A percentile compares a stretch with the other conserved stretches of the same genome.
Conservation (phyloP, 2,329 filamentous ascomycete genomes). For the Myriosclerotinia curreyana region DNA sequence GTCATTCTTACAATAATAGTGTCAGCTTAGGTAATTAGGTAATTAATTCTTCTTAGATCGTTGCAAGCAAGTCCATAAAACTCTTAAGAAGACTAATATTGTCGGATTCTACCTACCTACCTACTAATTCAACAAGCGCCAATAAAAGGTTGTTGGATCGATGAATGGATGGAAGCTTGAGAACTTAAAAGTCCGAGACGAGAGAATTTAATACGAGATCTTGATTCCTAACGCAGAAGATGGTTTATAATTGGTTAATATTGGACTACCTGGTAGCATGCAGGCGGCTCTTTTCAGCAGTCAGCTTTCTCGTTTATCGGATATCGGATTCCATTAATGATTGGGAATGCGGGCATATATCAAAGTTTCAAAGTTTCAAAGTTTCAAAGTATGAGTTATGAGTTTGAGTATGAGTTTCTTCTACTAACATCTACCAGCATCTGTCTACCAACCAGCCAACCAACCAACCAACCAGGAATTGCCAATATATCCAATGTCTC, state of each 20-base stretch:
- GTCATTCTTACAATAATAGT: neutral
- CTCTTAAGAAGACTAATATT: neutral
- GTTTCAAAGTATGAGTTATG: no score
- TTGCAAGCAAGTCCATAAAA: neutral
- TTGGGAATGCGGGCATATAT: neutral
- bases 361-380: no score
- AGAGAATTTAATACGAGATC: neutral
- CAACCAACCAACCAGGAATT: no score
- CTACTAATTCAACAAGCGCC: no score
- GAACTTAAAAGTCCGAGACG: neutral
- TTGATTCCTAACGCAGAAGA: neutral
- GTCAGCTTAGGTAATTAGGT: no score
- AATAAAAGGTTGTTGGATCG: neutral
- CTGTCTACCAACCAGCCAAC: no score
- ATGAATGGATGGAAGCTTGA: no score
- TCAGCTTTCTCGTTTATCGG: neutral
- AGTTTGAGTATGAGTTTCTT: no score
- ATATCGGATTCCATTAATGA: neutral
- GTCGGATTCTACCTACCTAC: no score
- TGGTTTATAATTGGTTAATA: neutral
- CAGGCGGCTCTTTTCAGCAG: neutral
- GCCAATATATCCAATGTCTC: neutral
- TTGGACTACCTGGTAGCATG: neutral
- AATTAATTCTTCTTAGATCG: no score
- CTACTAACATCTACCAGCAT: no score